Base-by-base conservation (phyloP, 176 grass and related monocot genomes). In the Areca catechu region DNA sequence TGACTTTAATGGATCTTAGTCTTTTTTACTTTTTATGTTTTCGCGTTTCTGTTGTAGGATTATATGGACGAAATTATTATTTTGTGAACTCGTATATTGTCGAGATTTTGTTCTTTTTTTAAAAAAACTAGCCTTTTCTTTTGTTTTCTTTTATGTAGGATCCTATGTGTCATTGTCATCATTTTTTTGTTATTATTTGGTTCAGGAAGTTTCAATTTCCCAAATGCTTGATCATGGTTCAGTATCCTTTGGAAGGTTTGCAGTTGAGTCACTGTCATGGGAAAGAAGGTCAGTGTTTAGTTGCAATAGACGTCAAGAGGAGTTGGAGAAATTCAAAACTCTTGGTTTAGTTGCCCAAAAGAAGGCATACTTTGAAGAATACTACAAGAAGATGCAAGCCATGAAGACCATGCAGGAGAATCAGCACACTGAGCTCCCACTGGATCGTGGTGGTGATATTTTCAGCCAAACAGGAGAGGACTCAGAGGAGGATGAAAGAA, bases 341-440 rank as follows among this genome's bases (percentile, higher is more conserved):
- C 85, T 78, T 57, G 89, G 89, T 60, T 85, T 85, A 58, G 89
- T 95, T 79, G 85, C 89, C 17, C 58, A 85, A 75, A 95, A 89
- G 53, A 95, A 89, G 69, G 89, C 85, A 3, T 95, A 82, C 56
- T 95, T 95, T 58, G 89, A 95, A 89, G 84, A 95, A 50, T 95
- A 89, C 71, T 95, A 77, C 78, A 74, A 79, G 62, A 89, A 22
- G 17, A 76, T 79, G 0, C 80, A 71, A 50, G 61, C 25, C 50
- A 56, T 75, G 24, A 95, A 89, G 65, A 61, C 71, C 82, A 22
- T 68, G 63, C 67, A 78, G 30, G 71, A 50, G 16, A 30, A 64
- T 4, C 56, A 59, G 0, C 47, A 75, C 63, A 25, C 17, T 25
- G 54, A 82, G 58, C 28, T 20, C 50, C 25, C 25, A 27, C 5